Percentiles rank a stretch among this genome's conserved stretches.
phyloP scores from a whole-genome alignment of 2,329 filamentous ascomycete species.

The Penicillium sp. region DNA sequence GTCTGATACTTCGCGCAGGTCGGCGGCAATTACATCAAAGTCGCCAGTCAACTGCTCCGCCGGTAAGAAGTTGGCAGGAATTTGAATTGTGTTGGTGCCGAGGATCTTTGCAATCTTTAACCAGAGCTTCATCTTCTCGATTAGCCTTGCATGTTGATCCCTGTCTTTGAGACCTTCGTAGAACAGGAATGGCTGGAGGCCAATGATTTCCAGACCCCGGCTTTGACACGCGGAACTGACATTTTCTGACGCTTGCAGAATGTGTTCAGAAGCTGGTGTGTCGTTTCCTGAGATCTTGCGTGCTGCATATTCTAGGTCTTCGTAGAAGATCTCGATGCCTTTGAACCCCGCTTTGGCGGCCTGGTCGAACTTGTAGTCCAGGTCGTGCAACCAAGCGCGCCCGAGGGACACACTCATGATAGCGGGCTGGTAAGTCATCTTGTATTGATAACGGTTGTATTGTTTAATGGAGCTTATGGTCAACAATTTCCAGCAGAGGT shows the following conservation, averaged over 20 bases:
- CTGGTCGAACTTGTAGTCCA: constrained; percentile 66
- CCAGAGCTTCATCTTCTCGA: constrained; percentile 66
- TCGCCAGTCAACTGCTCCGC: constrained; percentile 48
- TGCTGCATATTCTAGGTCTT: constrained; percentile 69
- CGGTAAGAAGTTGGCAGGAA: constrained; percentile 68
- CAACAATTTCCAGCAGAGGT: not conserved
- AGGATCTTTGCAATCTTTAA: constrained; percentile 64
- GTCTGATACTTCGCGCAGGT: constrained; percentile 67
- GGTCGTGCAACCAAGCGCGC: constrained; percentile 66
- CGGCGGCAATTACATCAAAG: constrained; percentile 58
- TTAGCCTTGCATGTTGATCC: constrained; percentile 54
- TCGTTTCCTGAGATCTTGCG: constrained; percentile 45
- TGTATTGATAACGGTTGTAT: not conserved
- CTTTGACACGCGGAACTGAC: constrained; percentile 52
- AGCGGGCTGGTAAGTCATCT: constrained; percentile 16
- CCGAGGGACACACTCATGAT: constrained; percentile 58
- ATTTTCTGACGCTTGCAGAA: constrained; percentile 59
- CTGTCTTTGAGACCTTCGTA: constrained; percentile 72
- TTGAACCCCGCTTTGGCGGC: constrained; percentile 64
- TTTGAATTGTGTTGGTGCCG: constrained; percentile 68
- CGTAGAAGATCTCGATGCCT: constrained; percentile 76
- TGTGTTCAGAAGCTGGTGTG: constrained; percentile 40
- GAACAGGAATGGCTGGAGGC: constrained; percentile 74
- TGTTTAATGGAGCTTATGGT: not conserved
- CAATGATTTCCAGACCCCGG: constrained; percentile 37